A percentile compares a stretch with the other conserved stretches of the same genome.
Evolutionary conservation across 2,329 filamentous ascomycete genomes (phyloP).

Genomic region (Sphaerulina musiva): DNA sequence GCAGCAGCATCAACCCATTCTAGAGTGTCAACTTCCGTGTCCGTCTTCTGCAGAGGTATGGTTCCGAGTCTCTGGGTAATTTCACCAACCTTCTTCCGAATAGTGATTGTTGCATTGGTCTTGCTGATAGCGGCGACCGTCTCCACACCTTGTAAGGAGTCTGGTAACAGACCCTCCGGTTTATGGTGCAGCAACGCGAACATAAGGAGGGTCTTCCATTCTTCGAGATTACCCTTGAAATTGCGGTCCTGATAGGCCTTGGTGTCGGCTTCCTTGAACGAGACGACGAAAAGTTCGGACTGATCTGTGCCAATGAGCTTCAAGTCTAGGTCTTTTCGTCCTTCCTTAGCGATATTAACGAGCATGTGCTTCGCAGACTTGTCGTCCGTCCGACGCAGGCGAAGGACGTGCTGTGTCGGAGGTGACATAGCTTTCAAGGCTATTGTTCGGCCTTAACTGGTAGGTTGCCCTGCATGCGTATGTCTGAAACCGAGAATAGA

Average conservation of each 20-base stretch:
- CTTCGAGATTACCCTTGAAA: slow-evolving; percentile 51
- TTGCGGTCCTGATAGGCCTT: slow-evolving; percentile 49
- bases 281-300: slow-evolving; percentile 52
- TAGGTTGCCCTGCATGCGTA: neutral
- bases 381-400: slow-evolving; percentile 49
- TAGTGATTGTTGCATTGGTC: slow-evolving; percentile 52
- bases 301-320: slow-evolving; percentile 64
- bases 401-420: slow-evolving; percentile 43
- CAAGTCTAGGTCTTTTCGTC: slow-evolving; percentile 53
- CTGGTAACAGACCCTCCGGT: slow-evolving; percentile 38
- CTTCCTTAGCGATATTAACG: slow-evolving; percentile 50
- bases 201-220: slow-evolving; percentile 60
- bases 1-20: slow-evolving; percentile 63
- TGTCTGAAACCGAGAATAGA: neutral
- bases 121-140: slow-evolving; percentile 51
- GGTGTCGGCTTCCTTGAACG: slow-evolving; percentile 55
- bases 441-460: slow-evolving; percentile 5
- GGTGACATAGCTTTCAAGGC: slow-evolving; percentile 1
- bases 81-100: slow-evolving; percentile 60
- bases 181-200: slow-evolving; percentile 48
- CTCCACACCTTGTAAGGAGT: slow-evolving; percentile 51
- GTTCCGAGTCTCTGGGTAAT: slow-evolving; percentile 68
- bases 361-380: slow-evolving; percentile 44
- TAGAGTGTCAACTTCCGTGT: slow-evolving; percentile 57
- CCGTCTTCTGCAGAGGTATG: slow-evolving; percentile 51